These are phyloP conservation scores for Rhododendron kiyosumense DNA, from an alignment of 148 eudicot genomes.

Conservation along the genomic window DNA sequence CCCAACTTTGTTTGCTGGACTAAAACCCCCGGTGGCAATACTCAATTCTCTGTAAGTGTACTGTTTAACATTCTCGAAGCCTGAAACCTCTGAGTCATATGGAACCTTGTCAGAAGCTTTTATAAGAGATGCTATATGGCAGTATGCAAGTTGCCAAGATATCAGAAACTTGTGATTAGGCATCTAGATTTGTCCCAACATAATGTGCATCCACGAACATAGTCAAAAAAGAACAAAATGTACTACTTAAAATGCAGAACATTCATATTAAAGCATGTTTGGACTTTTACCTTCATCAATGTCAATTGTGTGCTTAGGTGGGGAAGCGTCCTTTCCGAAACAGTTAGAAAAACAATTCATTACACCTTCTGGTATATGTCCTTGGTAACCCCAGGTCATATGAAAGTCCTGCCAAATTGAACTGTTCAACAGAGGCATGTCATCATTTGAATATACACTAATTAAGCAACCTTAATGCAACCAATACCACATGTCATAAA, in stretches of 20 bases:
- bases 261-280: not conserved
- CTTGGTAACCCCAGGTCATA: not conserved
- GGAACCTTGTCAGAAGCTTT: slow-evolving; percentile 14
- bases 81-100: slow-evolving; percentile 37
- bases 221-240: not conserved
- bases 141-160: not conserved
- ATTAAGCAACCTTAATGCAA: not conserved
- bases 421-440: not conserved
- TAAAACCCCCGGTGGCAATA: slow-evolving; percentile 57
- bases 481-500: not conserved
- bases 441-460: not conserved
- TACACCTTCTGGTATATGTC: not conserved
- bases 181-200: not conserved
- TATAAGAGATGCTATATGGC: not conserved
- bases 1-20: slow-evolving; percentile 58
- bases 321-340: slow-evolving; percentile 14
- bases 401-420: slow-evolving; percentile 9
- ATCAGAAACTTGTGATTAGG: not conserved
- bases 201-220: not conserved
- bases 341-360: slow-evolving; percentile 39
- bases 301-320: slow-evolving; percentile 11
- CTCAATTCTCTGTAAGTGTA: slow-evolving; percentile 55
- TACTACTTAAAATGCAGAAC: not conserved
- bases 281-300: slow-evolving; percentile 37
- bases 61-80: slow-evolving; percentile 35